Evolutionary conservation across 768 basidiomycete genomes (phyloP).

Genomic region (Podaxis sp.): DNA sequence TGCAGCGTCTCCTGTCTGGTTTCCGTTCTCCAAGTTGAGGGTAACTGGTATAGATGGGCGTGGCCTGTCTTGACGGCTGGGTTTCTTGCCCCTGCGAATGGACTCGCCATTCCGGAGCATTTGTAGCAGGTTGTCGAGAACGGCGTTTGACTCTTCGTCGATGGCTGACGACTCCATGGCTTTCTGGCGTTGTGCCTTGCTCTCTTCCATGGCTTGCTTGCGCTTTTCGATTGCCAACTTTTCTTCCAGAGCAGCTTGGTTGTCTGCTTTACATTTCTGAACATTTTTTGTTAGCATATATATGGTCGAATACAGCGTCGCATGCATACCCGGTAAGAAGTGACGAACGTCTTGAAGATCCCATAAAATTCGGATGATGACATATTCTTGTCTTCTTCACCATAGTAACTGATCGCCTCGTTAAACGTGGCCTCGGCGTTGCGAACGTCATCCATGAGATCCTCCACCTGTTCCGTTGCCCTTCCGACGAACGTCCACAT

Average conservation of each 20-base stretch:
- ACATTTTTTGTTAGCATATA: background rate
- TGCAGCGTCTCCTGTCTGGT: conserved; percentile 43
- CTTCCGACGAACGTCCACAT: conserved; percentile 90
- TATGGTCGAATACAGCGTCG: background rate
- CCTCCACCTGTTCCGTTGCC: conserved; percentile 74
- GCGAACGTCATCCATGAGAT: conserved; percentile 84
- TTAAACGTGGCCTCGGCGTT: conserved; percentile 80
- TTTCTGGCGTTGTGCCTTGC: conserved; percentile 55
- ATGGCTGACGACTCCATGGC: conserved; percentile 35
- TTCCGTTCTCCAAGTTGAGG: conserved; percentile 34
- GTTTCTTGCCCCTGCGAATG: conserved; percentile 55
- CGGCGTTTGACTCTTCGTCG: conserved; percentile 53
- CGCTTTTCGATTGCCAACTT: conserved; percentile 66
- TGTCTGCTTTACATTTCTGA: conserved; percentile 88
- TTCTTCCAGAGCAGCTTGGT: conserved; percentile 73
- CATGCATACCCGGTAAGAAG: conserved; percentile 75
- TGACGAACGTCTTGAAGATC: conserved; percentile 96
- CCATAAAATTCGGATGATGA: conserved; percentile 92
- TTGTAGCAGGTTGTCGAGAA: conserved; percentile 71
- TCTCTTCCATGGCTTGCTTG: conserved; percentile 64
- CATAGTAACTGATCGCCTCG: conserved; percentile 88
- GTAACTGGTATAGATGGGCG: conserved; percentile 30
- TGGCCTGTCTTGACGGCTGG: conserved; percentile 38
- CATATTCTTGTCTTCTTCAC: conserved; percentile 89
- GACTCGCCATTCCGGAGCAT: conserved; percentile 71